Base-by-base conservation (phyloP, 2,329 filamentous ascomycete species). In the Botryotinia calthae region DNA sequence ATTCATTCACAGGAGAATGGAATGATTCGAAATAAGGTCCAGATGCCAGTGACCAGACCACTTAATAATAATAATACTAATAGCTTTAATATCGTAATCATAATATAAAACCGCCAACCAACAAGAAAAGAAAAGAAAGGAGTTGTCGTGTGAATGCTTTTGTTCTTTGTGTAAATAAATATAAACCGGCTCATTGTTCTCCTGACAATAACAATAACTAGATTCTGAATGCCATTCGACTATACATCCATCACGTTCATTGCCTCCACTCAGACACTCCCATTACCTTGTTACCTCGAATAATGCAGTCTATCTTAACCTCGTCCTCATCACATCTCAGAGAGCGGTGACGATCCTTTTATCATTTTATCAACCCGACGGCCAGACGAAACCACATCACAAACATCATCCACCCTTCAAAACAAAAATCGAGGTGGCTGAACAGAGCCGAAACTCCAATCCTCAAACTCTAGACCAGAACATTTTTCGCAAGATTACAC, bases 361-460 rank as follows among this genome's bases (percentile, higher is more conserved):
- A 42, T 64, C 18, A 25, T 54, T 34, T 44, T 14, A 40, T 65
- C 44, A 64, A 46, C 59, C 48, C 25, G 28, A 62, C 59, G 59
- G 46, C 59, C 40, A 31, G 37, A 44, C 56, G 18, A 51, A 44
- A 63, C 46, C 46, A 40, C 48, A 44, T 31, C 67, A 31, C 54
- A 48, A 40, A 61, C 67, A 42, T 46, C 67, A 42, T 70, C 68
- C 68, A 46, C 34, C 34, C 58, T 63, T 40, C 20, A 48, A 37
- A 51, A n/a, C n/a, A 44, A 28, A 44, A 71, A 71, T 71, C 69
- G 34, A 54, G 44, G 69, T 42, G 69, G 69, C 69, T 71, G 69
- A 71, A 71, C 46, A 56, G 34, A 20, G 48, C 48, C 58, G 31
- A 63, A 54, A 42, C 46, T 54, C 44, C 69, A 42, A 64, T 54